These are phyloP conservation scores for Saksenaea vasiformis DNA, from an alignment of 371 early-diverging fungal genomes.

Conservation along the genomic window DNA sequence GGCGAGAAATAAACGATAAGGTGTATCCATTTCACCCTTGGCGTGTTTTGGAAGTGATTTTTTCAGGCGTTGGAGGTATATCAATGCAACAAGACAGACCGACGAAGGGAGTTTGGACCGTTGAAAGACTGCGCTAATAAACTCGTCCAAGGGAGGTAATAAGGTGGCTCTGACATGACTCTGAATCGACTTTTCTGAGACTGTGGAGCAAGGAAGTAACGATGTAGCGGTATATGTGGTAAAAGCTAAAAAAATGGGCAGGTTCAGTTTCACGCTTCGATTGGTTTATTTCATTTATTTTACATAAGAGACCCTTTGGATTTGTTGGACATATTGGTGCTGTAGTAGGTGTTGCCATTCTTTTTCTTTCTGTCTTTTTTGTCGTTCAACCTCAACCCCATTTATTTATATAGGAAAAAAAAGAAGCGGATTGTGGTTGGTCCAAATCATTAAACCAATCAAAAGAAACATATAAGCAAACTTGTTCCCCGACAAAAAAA, in stretches of 20 bases:
- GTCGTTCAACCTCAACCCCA: neutral
- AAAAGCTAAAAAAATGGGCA: slow-evolving; percentile 24
- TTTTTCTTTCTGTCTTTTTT: neutral
- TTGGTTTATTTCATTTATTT: slow-evolving; percentile 13
- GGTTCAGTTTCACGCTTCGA: neutral
- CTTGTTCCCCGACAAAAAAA: neutral
- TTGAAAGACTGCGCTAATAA: slow-evolving; percentile 7
- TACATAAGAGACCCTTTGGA: slow-evolving; percentile 50
- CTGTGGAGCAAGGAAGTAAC: slow-evolving; percentile 36
- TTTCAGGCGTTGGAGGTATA: slow-evolving; percentile 64
- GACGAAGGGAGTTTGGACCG: slow-evolving; percentile 10
- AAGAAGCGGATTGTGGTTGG: neutral
- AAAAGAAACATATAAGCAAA: neutral
- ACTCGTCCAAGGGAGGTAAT: slow-evolving; percentile 10
- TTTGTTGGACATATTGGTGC: slow-evolving; percentile 45
- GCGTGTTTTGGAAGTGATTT: slow-evolving; percentile 48
- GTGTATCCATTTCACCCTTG: slow-evolving; percentile 60
- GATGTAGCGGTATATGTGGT: slow-evolving; percentile 51
- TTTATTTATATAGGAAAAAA: neutral
- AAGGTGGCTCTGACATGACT: neutral
- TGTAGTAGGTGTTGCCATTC: slow-evolving; percentile 17
- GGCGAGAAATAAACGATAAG: slow-evolving; percentile 60
- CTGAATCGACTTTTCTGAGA: slow-evolving; percentile 8
- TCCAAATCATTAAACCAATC: neutral
- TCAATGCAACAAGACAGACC: slow-evolving; percentile 49